A percentile compares a stretch with the other conserved stretches of the same genome.
phyloP scores from a whole-genome alignment of 176 grass and related monocot species.

The Elymus sibiricus region DNA sequence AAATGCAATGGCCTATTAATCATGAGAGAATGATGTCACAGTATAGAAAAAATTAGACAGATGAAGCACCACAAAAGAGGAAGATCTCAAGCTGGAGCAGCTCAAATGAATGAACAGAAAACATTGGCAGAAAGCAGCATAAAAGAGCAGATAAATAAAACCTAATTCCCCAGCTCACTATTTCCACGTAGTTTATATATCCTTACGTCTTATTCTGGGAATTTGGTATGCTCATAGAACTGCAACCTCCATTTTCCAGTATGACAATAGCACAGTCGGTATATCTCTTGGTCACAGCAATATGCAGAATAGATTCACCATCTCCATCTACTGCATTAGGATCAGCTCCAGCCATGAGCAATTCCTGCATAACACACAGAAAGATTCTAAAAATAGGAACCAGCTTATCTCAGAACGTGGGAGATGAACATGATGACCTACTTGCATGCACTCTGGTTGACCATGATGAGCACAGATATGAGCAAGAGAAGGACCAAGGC shows the following conservation, averaged over 20 bases:
- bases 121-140: background rate
- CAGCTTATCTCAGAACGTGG: conserved; percentile 2
- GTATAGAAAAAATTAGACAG: background rate
- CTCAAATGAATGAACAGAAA: conserved; percentile 12
- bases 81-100: background rate
- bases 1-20: conserved; percentile 88
- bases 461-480: conserved; percentile 98
- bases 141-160: conserved; percentile 15
- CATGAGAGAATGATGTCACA: conserved; percentile 24
- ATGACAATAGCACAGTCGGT: conserved; percentile 93
- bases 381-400: conserved; percentile 29
- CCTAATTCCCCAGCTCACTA: background rate
- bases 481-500: conserved; percentile 76
- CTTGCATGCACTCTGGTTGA: conserved; percentile 94
- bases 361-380: conserved; percentile 58
- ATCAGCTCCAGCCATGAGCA: conserved; percentile 88
- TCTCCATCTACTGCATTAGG: conserved; percentile 94
- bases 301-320: conserved; percentile 90
- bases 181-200: conserved; percentile 17
- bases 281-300: conserved; percentile 79
- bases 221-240: conserved; percentile 86
- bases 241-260: conserved; percentile 97
- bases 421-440: conserved; percentile 31
- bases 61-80: conserved; percentile 15
- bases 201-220: conserved; percentile 82